Conservation (phyloP, 169 alveolate species). For the Eimeria maxima region DNA sequence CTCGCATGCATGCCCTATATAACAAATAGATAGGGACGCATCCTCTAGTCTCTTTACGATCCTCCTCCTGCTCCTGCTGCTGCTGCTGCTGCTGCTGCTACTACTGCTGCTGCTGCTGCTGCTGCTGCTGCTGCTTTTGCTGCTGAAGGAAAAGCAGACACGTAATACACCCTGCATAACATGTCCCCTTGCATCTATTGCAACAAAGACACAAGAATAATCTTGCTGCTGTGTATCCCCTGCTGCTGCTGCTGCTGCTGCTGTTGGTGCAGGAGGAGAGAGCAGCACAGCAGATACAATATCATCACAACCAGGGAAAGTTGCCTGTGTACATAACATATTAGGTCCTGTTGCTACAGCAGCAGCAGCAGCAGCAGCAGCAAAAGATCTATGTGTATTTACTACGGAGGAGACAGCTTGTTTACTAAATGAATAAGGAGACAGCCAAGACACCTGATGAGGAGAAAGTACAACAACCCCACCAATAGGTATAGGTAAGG, state of each 20-base stretch:
- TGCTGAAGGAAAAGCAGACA: background rate
- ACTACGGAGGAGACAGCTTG: background rate
- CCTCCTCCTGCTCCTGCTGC: background rate
- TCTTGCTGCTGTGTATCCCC: slow-evolving; percentile 12
- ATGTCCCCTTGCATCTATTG: slow-evolving; percentile 27
- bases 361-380: slow-evolving; percentile 58
- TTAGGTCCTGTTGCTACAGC: slow-evolving; percentile 15
- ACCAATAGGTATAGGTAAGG: background rate
- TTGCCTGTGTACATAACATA: background rate
- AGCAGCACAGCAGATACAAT: slow-evolving; percentile 62
- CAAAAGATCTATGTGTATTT: background rate
- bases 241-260: slow-evolving; percentile 72
- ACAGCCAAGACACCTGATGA: background rate
- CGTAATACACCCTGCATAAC: slow-evolving; percentile 44
- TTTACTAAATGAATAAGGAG: background rate
- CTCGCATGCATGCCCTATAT: slow-evolving; percentile 54
- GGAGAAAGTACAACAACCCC: slow-evolving; percentile 20
- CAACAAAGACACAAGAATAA: background rate
- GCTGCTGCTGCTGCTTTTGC: slow-evolving; percentile 68
- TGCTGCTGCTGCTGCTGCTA: slow-evolving; percentile 54
- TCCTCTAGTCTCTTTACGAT: no score
- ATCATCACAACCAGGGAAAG: slow-evolving; percentile 60
- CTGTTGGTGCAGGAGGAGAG: slow-evolving; percentile 2
- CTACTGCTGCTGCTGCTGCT: slow-evolving; percentile 4
- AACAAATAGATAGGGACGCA: slow-evolving; percentile 21